These are phyloP conservation scores for Nephelium lappaceum DNA, from an alignment of 345 rosid species.

Conservation along the genomic window DNA sequence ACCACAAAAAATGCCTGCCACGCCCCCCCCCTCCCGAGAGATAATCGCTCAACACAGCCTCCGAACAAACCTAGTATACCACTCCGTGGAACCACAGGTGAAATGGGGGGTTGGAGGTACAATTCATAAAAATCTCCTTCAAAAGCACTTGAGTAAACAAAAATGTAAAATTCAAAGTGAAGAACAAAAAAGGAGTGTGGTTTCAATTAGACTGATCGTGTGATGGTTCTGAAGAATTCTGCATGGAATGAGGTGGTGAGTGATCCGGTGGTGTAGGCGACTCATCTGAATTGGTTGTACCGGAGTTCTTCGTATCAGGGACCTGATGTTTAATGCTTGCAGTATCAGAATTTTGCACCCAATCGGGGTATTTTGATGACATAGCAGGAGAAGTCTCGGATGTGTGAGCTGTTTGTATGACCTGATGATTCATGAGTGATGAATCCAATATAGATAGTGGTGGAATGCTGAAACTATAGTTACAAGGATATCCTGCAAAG, in stretches of 20 bases:
- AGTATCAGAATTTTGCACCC: conserved; percentile 35
- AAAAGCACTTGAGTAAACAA: conserved; percentile 19
- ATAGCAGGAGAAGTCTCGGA: conserved; percentile 28
- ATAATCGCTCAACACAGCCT: conserved; percentile 19
- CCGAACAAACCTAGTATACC: conserved; percentile 30
- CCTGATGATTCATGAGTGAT: conserved; percentile 45
- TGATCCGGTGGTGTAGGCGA: conserved; percentile 27
- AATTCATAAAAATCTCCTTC: conserved; percentile 32
- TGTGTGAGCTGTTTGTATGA: conserved; percentile 33
- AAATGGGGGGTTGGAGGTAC: conserved; percentile 40
- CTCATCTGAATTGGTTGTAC: conserved; percentile 38
- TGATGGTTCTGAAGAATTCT: conserved; percentile 39
- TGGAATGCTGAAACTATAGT: conserved; percentile 46
- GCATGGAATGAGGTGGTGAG: conserved; percentile 39
- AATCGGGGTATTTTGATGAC: conserved; percentile 36
- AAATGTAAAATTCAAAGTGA: conserved; percentile 7
- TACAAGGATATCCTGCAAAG: conserved; percentile 44
- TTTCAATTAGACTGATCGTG: conserved; percentile 32
- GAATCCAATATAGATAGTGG: conserved; percentile 43
- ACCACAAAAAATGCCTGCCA: conserved; percentile 42
- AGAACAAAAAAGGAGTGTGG: neutral
- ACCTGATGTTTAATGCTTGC: conserved; percentile 30
- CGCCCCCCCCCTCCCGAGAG: conserved; percentile 30
- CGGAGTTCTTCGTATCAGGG: conserved; percentile 28
- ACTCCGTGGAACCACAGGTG: conserved; percentile 40